Conservation (phyloP, 2,329 filamentous ascomycete genomes). For the Penicillium capsulatum region DNA sequence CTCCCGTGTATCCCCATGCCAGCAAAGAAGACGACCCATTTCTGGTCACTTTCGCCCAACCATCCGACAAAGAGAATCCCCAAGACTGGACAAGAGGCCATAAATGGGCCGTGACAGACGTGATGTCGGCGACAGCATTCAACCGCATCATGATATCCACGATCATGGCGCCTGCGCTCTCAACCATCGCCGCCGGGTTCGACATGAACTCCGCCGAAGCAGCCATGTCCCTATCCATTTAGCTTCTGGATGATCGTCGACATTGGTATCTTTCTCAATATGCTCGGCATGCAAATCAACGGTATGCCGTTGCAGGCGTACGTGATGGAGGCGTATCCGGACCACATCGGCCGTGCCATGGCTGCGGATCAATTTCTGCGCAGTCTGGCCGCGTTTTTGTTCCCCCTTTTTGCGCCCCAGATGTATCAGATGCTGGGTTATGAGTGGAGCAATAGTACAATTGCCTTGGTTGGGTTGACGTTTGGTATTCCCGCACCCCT, state of each 20-base stretch:
- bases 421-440: conserved; percentile 38
- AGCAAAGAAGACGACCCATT: conserved; percentile 14
- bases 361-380: conserved; percentile 47
- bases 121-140: conserved; percentile 50
- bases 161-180: conserved; percentile 48
- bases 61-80: conserved; percentile 34
- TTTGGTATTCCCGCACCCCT: conserved; percentile 43
- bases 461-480: conserved; percentile 29
- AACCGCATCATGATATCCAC: conserved; percentile 56
- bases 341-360: conserved; percentile 47
- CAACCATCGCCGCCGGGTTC: conserved; percentile 47
- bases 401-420: conserved; percentile 48
- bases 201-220: conserved; percentile 40
- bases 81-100: conserved; percentile 47
- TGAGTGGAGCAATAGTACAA: conserved; percentile 44
- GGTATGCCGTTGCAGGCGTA: conserved; percentile 24
- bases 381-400: conserved; percentile 48
- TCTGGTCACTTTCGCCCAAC: conserved; percentile 40
- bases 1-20: neutral
- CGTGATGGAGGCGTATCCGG: conserved; percentile 41
- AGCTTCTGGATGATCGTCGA: conserved; percentile 45
- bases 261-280: conserved; percentile 44
- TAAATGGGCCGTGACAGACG: conserved; percentile 51
- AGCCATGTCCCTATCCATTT: conserved; percentile 45
- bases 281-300: conserved; percentile 31